Evolutionary conservation across 371 early-diverging fungal species (phyloP), one percentile per base, ranked within the genome.

Genomic region (Mortierella polycephala): DNA sequence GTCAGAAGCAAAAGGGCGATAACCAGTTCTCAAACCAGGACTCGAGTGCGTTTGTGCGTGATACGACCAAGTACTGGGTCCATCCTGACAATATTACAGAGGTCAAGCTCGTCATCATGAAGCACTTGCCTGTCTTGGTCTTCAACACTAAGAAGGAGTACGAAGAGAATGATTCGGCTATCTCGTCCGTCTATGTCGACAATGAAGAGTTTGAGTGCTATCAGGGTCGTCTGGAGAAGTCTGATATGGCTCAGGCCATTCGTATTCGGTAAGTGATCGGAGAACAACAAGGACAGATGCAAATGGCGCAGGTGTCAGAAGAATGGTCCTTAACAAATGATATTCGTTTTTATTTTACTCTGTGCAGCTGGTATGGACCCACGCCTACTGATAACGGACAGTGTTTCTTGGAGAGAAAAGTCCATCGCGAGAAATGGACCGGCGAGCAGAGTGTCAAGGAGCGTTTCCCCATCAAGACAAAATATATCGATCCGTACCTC

Each of bases 11-110:
- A 62, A 80, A 84, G 56, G 90, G 85, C 18, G 89, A 88, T 53
- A 70, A 71, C 37, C 67, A 65, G 53, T 71, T 62, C 42, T 21
- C 74, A 30, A 79, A 74, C 75, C 59, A 64, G 71, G 68, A 69
- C 65, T 70, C 70, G 49, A 55, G 18, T 47, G 79, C 64, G 23
- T 94, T 96, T 87, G 95, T 97, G 14, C 89, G 97, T 55, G 90
- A 94, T 74, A 96, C 97, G 12, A 94, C 94, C 56, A 97, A 99
- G 86, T 99, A 98, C 85, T 99, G 99, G 99, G 97, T 99, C 2
- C 98, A 98, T 76, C 95, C 96, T 6, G 99, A 99, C 83, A 99
- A 99, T 82, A 94, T 99, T 53, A 96, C 96, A 60, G 98, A 98
- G 74, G 90, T 99, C 71, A 97, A 98, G 81, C 87, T 94, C 62